Base-by-base conservation (phyloP, 2,329 filamentous ascomycete genomes). In the Fonsecaea pedrosoi region DNA sequence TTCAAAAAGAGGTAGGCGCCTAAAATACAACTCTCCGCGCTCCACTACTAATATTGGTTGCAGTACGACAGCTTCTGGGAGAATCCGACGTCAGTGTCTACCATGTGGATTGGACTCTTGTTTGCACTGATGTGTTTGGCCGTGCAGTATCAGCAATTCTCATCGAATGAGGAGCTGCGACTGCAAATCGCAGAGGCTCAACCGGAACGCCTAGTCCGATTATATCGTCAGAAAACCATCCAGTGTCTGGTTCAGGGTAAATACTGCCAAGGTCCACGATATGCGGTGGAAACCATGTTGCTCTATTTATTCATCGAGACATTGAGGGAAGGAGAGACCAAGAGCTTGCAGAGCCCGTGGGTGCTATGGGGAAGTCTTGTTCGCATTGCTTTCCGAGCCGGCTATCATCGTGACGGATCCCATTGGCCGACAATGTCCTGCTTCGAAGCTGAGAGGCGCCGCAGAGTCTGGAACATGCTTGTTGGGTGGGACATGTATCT, bases 401-500 rank as follows among this genome's bases (percentile, higher is more conserved):
- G 86, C 2, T 83, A 87, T 67, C 86, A 88, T 74, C 81, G 86
- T 42, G 86, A 88, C 72, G 68, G 59, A 32, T 68, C 45, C 34
- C 83, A 85, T 48, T 86, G 85, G 69, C 77, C 83, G 4, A 80
- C 77, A 53, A 82, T 88, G 48, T 80, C 84, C 0, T 79, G 82
- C 1, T 86, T 85, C 66, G 81, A 86, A 65, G 86, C 83, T 6
- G 86, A 89, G 74, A 85, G 81, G 75, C 75, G 81, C 57, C 75
- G 81, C 25, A 78, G 81, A 25, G 61, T 78, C 2, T 82, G 81
- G 80, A 70, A 73, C 12, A 71, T 77, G n/a, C 66, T 81, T 6
- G 72, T 74, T n/a, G 87, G 89, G 72, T 79, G 90, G 57, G 89
- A 90, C 71, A 77, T 85, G 1, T 76, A 90, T 7, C 82, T 86